phyloP scores from a whole-genome alignment of 2,329 filamentous ascomycete genomes.

The Xenosphaeropsis pyriputrescens region DNA sequence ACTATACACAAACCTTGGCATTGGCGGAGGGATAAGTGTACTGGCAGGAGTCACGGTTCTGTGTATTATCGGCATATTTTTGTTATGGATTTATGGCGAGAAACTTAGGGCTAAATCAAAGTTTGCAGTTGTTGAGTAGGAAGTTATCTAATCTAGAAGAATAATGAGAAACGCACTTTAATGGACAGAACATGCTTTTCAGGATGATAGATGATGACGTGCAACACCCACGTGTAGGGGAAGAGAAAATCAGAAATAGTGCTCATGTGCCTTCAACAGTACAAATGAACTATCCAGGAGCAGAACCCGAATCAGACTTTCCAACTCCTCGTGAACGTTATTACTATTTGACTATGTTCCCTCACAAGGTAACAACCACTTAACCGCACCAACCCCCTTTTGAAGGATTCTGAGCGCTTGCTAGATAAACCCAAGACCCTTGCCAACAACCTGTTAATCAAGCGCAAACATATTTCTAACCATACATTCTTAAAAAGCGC shows the following conservation, averaged over 20 bases:
- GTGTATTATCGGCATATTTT: constrained; percentile 38
- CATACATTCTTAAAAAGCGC: constrained; percentile 17
- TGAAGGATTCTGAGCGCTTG: constrained; percentile 19
- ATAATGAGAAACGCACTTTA: no score
- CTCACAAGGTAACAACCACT: constrained; percentile 20
- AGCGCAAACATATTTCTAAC: constrained; percentile 18
- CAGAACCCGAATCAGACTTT: no score
- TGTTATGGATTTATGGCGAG: constrained; percentile 3
- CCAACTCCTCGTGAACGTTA: no score
- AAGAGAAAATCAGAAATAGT: no score
- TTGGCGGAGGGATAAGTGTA: constrained; percentile 39
- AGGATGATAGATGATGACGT: no score
- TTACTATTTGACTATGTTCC: no score
- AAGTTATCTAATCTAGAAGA: no score
- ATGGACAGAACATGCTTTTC: no score
- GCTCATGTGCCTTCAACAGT: no score
- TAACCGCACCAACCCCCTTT: constrained; percentile 23
- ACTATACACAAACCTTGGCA: constrained; percentile 43
- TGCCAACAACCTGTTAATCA: constrained; percentile 20
- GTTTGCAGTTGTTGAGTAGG: constrained; percentile 3
- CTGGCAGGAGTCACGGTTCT: constrained; percentile 39
- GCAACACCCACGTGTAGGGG: no score
- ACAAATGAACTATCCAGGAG: no score
- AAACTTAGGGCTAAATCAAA: constrained; percentile 4
- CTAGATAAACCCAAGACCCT: constrained; percentile 25